Evolutionary conservation across 139 green algal species (phyloP).

Genomic region (Yamagishiella unicocca): DNA sequence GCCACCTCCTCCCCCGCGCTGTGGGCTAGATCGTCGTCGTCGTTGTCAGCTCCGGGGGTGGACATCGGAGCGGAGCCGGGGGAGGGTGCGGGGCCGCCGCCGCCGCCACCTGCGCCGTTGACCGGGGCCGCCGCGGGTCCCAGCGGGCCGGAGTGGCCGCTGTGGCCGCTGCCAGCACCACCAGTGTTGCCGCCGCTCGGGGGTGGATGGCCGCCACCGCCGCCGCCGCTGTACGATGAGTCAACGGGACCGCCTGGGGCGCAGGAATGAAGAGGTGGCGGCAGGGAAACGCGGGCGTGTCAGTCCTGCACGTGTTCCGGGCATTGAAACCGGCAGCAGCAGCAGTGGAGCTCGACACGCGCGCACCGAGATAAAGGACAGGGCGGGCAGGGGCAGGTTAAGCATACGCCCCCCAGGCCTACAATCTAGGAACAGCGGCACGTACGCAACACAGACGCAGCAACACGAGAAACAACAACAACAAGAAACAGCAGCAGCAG

Average conservation of each 20-base stretch:
- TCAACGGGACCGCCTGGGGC: background rate
- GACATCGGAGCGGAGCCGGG: background rate
- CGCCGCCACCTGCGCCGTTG: background rate
- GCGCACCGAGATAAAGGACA: too few species aligned
- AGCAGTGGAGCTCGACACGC: too few species aligned
- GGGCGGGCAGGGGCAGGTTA: too few species aligned
- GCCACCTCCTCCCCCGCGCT: constrained; percentile 32
- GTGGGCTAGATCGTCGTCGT: background rate
- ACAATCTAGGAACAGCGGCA: too few species aligned
- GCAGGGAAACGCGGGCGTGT: too few species aligned
- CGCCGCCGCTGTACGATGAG: background rate
- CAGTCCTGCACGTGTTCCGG: too few species aligned
- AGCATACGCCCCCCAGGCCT: too few species aligned
- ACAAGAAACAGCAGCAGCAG: too few species aligned
- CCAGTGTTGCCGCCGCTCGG: background rate
- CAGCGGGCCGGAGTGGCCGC: background rate
- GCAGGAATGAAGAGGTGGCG: too few species aligned
- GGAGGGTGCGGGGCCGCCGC: background rate
- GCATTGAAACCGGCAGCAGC: too few species aligned
- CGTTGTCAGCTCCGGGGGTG: background rate
- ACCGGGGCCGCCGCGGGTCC: background rate
- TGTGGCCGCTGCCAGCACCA: background rate
- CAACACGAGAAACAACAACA: too few species aligned
- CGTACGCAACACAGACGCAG: too few species aligned
- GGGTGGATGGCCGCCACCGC: background rate